Evolutionary conservation across 1,139 yeast genomes (phyloP), one percentile per base, ranked within the genome.

Genomic region (Saccharomyces hybrid): DNA sequence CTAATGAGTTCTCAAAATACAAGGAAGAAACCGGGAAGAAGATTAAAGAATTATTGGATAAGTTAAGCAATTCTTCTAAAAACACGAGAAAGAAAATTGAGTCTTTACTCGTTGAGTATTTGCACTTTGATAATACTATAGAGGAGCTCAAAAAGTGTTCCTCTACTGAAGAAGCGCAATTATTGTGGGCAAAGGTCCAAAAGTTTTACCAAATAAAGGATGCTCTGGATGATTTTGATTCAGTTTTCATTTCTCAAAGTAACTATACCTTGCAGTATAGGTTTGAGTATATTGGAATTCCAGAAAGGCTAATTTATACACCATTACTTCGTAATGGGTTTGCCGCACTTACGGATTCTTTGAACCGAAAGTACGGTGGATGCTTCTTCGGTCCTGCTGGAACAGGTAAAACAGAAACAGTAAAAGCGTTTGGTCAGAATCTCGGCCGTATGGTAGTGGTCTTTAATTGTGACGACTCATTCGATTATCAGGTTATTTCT

Each of bases 361-460:
- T 90, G 28, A 78, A 80, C 41, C 89, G 84, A 61, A 79, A 79
- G 47, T 73, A 83, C 11, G 98, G 98, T n/a, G 96, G 96, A 0
- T 86, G 96, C 1, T 88, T 96, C 0, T 84, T 86, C 70, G 99
- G 99, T 0, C 98, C 99, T 1, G 97, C 99, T 2, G 99, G 98
- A 50, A 93, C 98, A 0, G 99, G 98, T 62, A 91, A 93, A 67
- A 93, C 99, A 0, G 99, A 93, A 66, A 79, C 96, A 0, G 79
- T 91, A 25, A 93, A 93, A 66, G 88, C 96, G 0, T 74, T 91
- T 31, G 97, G 96, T 1, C 82, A 82, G 50, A 82, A 81, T 49
- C 72, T 91, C 11, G 99, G 98, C 8, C 79, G 82, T 59, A 81
- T 83, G 80, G 97, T 90, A 0, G 69, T 87, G 8, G 96, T 91